Percentiles rank a stretch among this genome's conserved stretches.
phyloP scores from a whole-genome alignment of 148 eudicot species.

The Vaccinium macrocarpon region DNA sequence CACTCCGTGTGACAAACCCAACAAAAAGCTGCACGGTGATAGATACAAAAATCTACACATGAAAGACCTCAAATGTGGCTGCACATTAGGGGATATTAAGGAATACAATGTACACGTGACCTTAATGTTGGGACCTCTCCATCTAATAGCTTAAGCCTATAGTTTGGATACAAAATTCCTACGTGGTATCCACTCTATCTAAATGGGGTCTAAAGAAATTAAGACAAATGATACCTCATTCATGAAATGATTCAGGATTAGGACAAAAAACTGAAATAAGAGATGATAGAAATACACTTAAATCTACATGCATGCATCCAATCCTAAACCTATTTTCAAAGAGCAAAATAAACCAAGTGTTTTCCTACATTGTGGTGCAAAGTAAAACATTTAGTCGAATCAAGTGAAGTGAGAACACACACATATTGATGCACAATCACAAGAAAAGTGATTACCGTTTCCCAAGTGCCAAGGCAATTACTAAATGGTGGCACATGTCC shows the following conservation, averaged over 20 bases:
- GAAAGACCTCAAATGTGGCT: too few relatives aligned
- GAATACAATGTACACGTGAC: too few relatives aligned
- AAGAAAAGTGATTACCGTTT: conserved; percentile 39
- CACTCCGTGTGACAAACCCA: too few relatives aligned
- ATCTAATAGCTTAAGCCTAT: too few relatives aligned
- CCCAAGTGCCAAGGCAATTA: conserved; percentile 29
- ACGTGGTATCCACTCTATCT: neutral
- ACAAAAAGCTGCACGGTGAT: too few relatives aligned
- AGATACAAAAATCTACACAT: too few relatives aligned
- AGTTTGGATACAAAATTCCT: too few relatives aligned
- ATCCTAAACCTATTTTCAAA: neutral
- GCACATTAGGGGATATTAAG: too few relatives aligned
- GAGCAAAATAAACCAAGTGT: neutral
- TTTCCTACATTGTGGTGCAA: neutral
- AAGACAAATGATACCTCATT: neutral
- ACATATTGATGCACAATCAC: neutral
- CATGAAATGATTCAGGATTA: neutral
- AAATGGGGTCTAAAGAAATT: neutral
- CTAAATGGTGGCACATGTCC: conserved; percentile 28
- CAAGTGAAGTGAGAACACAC: conserved; percentile 3
- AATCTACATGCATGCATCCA: neutral
- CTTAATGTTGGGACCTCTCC: too few relatives aligned
- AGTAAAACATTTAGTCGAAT: neutral
- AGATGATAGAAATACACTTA: neutral
- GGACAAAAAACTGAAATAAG: conserved; percentile 1